Percentiles rank a stretch among this genome's conserved stretches.
Evolutionary conservation across 2,329 filamentous ascomycete species (phyloP).

Genomic region (Chalaropsis thielavioides): DNA sequence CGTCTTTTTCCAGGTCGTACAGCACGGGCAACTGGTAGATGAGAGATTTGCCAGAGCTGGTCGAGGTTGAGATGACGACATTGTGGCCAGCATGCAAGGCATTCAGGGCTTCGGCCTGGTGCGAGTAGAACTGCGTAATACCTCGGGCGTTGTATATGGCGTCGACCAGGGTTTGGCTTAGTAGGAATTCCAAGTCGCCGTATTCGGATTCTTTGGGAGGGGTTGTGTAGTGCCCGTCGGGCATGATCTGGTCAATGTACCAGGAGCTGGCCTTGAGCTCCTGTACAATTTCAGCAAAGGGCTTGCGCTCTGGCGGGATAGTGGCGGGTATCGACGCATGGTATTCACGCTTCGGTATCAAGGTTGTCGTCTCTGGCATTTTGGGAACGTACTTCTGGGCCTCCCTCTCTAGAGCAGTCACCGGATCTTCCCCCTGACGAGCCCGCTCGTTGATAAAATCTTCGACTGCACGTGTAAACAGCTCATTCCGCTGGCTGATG

Average conservation of each 20-base stretch:
- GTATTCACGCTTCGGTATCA: background rate
- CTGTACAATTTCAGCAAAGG: constrained; percentile 68
- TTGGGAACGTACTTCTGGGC: constrained; percentile 43
- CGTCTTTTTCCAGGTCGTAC: constrained; percentile 67
- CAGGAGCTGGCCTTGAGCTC: constrained; percentile 71
- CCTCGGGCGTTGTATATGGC: constrained; percentile 83
- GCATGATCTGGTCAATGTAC: constrained; percentile 88
- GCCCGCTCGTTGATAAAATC: constrained; percentile 61
- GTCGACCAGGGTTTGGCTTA: constrained; percentile 90
- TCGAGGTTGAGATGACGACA: constrained; percentile 88
- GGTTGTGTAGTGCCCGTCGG: constrained; percentile 81
- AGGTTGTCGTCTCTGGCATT: background rate
- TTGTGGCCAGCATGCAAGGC: constrained; percentile 65
- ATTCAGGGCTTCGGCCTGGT: constrained; percentile 91
- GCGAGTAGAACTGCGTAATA: constrained; percentile 75
- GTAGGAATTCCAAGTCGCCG: constrained; percentile 67
- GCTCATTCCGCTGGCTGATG: constrained; percentile 78
- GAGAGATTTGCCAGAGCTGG: constrained; percentile 92
- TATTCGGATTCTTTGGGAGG: constrained; percentile 70
- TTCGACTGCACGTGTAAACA: constrained; percentile 66
- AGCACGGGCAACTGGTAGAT: constrained; percentile 94
- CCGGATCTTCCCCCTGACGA: constrained; percentile 50
- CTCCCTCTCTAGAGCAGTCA: constrained; percentile 46
- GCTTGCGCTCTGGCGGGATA: constrained; percentile 68
- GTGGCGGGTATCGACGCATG: constrained; percentile 42